These are phyloP conservation scores for Triticum monococcum DNA, from an alignment of 176 grass and related monocot genomes.

Conservation along the genomic window DNA sequence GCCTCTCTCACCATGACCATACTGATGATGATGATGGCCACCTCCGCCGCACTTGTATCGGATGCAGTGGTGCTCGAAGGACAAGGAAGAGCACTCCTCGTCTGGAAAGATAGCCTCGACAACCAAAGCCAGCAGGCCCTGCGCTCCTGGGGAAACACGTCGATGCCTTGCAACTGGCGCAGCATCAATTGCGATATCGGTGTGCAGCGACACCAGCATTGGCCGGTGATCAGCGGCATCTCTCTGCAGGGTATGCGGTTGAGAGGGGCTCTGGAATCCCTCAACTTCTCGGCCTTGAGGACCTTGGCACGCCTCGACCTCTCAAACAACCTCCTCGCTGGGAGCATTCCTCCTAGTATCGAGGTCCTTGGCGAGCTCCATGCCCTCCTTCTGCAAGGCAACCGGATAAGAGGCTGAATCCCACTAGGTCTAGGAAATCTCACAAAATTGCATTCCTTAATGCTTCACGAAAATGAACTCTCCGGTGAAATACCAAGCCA, in stretches of 20 bases:
- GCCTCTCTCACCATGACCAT: no score
- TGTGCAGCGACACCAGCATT: not conserved
- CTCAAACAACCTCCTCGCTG: not conserved
- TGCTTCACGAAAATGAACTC: not conserved
- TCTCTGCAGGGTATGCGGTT: not conserved
- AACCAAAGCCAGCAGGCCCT: no score
- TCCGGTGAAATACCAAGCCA: not conserved
- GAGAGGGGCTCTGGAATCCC: not conserved
- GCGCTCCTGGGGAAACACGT: no score
- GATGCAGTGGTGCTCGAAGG: no score
- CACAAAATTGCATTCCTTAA: not conserved
- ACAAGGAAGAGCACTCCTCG: no score
- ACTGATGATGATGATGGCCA: no score
- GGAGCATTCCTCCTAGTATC: not conserved
- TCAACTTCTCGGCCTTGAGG: not conserved
- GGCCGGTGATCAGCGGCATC: not conserved
- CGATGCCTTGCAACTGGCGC: no score
- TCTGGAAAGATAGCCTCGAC: no score
- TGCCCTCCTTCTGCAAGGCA: not conserved
- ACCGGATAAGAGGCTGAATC: not conserved
- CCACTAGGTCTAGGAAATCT: not conserved
- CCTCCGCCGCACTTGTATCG: no score
- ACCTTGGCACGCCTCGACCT: not conserved
- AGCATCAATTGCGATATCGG: not conserved
- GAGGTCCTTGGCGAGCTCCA: not conserved